Conservation (phyloP, 257 asterid species). For the Nicotiana sylvestris region DNA sequence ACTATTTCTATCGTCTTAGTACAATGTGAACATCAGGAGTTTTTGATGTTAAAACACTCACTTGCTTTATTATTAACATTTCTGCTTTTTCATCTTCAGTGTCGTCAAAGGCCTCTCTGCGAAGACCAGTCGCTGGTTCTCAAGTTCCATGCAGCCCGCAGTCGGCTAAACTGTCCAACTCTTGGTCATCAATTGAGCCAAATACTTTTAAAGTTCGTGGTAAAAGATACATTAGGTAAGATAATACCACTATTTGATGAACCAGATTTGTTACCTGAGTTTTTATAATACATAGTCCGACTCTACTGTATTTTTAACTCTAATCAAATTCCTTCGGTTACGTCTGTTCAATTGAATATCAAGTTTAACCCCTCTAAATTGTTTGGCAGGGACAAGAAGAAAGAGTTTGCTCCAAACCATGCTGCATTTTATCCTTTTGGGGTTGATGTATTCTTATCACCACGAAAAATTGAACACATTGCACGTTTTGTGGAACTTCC, state of each 20-base stretch:
- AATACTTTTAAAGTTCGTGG: conserved; percentile 77
- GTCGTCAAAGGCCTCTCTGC: conserved; percentile 48
- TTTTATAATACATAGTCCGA: background rate
- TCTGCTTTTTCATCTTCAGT: conserved; percentile 35
- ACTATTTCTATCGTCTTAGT: background rate
- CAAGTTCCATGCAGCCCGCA: conserved; percentile 55
- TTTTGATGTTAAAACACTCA: background rate
- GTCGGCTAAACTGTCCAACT: conserved; percentile 54
- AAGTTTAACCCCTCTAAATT: conserved; percentile 13
- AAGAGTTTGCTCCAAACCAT: conserved; percentile 55
- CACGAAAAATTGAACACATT: conserved; percentile 71
- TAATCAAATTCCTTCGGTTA: background rate
- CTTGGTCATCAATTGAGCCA: conserved; percentile 72
- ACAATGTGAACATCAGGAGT: background rate
- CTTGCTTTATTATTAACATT: background rate
- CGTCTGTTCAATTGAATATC: background rate
- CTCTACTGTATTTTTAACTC: background rate
- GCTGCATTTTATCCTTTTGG: conserved; percentile 90
- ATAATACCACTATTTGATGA: background rate
- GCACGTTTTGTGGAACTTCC: conserved; percentile 93
- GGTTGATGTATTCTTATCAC: conserved; percentile 74
- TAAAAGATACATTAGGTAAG: conserved; percentile 53
- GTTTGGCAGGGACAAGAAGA: conserved; percentile 80
- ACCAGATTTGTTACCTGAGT: background rate
- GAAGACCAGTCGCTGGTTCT: conserved; percentile 86